Conservation (phyloP, 345 rosid genomes). For the Theobroma cacao region DNA sequence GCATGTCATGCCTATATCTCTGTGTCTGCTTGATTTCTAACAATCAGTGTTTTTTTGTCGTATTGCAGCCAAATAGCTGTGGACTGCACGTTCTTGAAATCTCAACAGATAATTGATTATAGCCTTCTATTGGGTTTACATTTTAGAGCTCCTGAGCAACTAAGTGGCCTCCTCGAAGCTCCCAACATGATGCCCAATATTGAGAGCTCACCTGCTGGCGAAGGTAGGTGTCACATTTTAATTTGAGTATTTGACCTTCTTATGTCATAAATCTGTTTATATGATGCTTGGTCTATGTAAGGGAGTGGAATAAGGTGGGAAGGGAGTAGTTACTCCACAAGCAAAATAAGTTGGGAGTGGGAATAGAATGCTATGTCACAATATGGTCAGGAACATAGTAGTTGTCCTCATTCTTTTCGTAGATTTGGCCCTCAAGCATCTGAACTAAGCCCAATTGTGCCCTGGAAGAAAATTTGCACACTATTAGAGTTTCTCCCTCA, state of each 20-base stretch:
- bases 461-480: not conserved
- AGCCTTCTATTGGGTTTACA: constrained; percentile 84
- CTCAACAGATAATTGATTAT: constrained; percentile 81
- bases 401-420: not conserved
- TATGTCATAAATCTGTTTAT: not conserved
- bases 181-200: constrained; percentile 39
- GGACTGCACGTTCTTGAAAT: constrained; percentile 75
- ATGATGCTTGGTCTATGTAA: not conserved
- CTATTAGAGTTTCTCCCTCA: not conserved
- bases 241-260: constrained; percentile 7
- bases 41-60: not conserved
- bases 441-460: not conserved
- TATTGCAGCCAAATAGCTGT: constrained; percentile 64
- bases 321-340: not conserved
- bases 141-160: constrained; percentile 79
- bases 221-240: constrained; percentile 38
- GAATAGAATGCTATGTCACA: not conserved
- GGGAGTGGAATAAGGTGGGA: not conserved
- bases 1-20: not conserved
- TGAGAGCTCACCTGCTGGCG: constrained; percentile 38
- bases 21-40: not conserved
- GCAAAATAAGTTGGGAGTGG: not conserved
- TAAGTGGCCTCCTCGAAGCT: constrained; percentile 56
- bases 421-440: not conserved
- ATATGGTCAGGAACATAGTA: not conserved